Evolutionary conservation across 495 filamentous ascomycete species (phyloP).

Genomic region (Halenospora varia): DNA sequence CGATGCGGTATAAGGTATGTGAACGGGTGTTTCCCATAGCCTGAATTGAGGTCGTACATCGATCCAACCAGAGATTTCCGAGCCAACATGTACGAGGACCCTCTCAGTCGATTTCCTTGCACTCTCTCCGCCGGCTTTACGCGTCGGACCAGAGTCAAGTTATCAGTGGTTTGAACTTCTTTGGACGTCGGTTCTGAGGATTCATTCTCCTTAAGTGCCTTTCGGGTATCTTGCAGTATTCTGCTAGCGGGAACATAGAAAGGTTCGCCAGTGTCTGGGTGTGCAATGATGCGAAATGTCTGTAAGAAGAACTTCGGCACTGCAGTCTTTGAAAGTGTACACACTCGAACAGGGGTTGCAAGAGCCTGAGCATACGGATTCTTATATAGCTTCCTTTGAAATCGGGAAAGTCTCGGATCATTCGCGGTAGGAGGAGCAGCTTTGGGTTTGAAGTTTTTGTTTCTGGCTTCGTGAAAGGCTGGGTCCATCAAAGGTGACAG

Average conservation of each 20-base stretch:
- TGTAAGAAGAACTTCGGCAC: conserved; percentile 64
- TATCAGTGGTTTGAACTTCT: no score
- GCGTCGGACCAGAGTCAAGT: no score
- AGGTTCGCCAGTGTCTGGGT: conserved; percentile 49
- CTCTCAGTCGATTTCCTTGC: no score
- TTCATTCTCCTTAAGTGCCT: no score
- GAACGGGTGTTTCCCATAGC: no score
- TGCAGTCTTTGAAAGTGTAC: conserved; percentile 46
- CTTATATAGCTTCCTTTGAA: conserved; percentile 47
- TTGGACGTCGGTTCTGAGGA: no score
- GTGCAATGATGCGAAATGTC: conserved; percentile 51
- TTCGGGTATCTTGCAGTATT: not conserved
- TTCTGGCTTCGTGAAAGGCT: conserved; percentile 32
- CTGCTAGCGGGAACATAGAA: conserved; percentile 56
- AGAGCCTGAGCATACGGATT: conserved; percentile 65
- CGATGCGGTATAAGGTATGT: no score
- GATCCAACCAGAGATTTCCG: no score
- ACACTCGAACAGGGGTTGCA: conserved; percentile 60
- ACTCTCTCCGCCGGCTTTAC: no score
- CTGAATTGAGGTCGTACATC: no score
- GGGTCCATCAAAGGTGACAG: conserved; percentile 51
- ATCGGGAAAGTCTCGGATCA: conserved; percentile 19
- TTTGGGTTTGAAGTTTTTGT: conserved; percentile 20
- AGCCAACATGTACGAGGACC: no score
- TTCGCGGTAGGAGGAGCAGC: not conserved